These are phyloP conservation scores for Pythium aristosporum DNA, from an alignment of 352 stramenopile species.

Conservation along the genomic window DNA sequence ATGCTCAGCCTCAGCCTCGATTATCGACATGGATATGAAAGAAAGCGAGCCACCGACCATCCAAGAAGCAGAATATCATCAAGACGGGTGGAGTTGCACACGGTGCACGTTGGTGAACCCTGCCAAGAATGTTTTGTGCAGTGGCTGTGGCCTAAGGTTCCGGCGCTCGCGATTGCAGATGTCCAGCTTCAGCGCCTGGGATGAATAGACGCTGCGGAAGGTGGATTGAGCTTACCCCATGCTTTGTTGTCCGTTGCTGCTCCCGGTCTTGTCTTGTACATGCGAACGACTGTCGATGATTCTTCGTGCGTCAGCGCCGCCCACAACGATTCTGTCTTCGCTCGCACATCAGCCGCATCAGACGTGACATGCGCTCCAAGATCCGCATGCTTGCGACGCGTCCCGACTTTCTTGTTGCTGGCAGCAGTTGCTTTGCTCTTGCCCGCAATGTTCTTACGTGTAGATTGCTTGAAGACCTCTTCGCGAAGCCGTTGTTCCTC, in stretches of 20 bases:
- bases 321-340: conserved; percentile 35
- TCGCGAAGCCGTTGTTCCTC: conserved; percentile 44
- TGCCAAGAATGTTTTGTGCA: conserved; percentile 49
- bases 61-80: conserved; percentile 5
- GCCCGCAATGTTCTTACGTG: not conserved
- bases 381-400: not conserved
- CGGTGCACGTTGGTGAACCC: conserved; percentile 81
- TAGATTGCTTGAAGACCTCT: conserved; percentile 18
- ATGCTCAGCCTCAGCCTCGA: conserved; percentile 1
- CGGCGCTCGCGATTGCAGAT: conserved; percentile 52
- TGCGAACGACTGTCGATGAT: conserved; percentile 14
- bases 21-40: conserved; percentile 48
- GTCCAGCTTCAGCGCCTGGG: conserved; percentile 42
- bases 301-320: conserved; percentile 29
- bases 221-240: conserved; percentile 10
- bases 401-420: not conserved
- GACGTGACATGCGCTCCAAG: not conserved
- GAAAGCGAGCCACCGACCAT: conserved; percentile 33
- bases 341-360: conserved; percentile 10
- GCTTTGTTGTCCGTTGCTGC: conserved; percentile 1
- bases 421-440: not conserved
- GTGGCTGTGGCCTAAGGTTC: conserved; percentile 69
- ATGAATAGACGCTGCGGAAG: conserved; percentile 30
- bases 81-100: conserved; percentile 57
- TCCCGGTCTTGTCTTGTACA: conserved; percentile 21